phyloP scores from a whole-genome alignment of 2,329 filamentous ascomycete genomes.

The Alternaria arborescens region DNA sequence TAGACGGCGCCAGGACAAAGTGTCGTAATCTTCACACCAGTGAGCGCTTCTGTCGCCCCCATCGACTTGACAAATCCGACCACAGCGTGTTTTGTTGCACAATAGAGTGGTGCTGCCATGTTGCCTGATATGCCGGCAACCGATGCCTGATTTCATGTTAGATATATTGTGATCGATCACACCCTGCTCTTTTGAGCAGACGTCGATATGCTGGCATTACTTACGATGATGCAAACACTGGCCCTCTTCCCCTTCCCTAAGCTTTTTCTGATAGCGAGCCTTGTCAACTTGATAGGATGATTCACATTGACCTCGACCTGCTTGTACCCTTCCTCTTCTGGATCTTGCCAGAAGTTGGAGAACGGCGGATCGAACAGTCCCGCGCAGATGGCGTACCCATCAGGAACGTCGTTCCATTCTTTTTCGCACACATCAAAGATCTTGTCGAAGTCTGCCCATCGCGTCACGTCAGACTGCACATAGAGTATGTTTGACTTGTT shows the following conservation, averaged over 20 bases:
- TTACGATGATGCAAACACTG: slow-evolving; percentile 44
- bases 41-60: slow-evolving; percentile 34
- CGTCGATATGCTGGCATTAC: slow-evolving; percentile 11
- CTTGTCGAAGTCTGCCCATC: slow-evolving; percentile 38
- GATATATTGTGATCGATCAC: neutral
- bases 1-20: slow-evolving; percentile 39
- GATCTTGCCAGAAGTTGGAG: slow-evolving; percentile 44
- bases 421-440: slow-evolving; percentile 37
- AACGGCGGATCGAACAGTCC: slow-evolving; percentile 42
- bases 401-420: slow-evolving; percentile 44
- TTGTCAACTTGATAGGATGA: slow-evolving; percentile 44
- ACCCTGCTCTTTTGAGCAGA: neutral
- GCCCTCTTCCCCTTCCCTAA: slow-evolving; percentile 36
- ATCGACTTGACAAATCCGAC: slow-evolving; percentile 45
- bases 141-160: slow-evolving; percentile 28
- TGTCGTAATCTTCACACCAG: slow-evolving; percentile 41
- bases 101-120: slow-evolving; percentile 41
- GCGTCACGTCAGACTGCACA: slow-evolving; percentile 39
- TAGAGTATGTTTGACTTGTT: slow-evolving; percentile 37
- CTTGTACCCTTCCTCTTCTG: slow-evolving; percentile 39
- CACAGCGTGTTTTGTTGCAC: slow-evolving; percentile 44
- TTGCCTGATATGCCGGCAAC: slow-evolving; percentile 36
- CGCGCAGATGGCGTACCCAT: slow-evolving; percentile 44
- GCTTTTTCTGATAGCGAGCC: slow-evolving; percentile 41
- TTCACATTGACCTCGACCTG: slow-evolving; percentile 43